Percentiles rank a stretch among this genome's conserved stretches.
These are phyloP conservation scores for Sugiyamaella lignohabitans DNA, from an alignment of 805 yeast species.

Conservation along the genomic window DNA sequence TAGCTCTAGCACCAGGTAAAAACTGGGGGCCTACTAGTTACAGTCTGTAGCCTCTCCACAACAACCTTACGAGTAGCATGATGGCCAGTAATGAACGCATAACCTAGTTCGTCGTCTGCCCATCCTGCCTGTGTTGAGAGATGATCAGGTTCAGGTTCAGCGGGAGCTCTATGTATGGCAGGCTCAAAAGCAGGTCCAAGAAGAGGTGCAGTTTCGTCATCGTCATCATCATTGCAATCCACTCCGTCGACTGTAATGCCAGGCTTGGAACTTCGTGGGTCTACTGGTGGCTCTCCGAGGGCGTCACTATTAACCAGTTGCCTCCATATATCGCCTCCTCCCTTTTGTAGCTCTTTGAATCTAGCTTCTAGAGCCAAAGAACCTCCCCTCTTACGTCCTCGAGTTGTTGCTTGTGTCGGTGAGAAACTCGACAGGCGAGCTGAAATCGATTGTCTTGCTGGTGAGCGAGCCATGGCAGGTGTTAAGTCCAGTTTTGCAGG, in stretches of 20 bases:
- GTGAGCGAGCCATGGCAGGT: background rate
- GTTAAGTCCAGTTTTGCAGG: background rate
- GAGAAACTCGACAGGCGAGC: background rate
- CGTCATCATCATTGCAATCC: background rate
- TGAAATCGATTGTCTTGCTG: conserved; percentile 1
- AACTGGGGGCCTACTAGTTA: conserved; percentile 51
- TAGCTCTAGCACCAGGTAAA: conserved; percentile 54
- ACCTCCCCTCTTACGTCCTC: conserved; percentile 13
- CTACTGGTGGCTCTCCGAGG: conserved; percentile 6
- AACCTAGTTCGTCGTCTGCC: conserved; percentile 18
- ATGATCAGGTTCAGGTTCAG: conserved; percentile 6
- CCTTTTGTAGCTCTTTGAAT: conserved; percentile 11
- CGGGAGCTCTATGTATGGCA: background rate
- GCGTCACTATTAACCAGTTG: conserved; percentile 8
- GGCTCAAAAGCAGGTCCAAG: conserved; percentile 4
- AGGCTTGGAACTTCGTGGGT: background rate
- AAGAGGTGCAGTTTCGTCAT: conserved; percentile 6
- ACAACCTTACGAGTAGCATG: conserved; percentile 42
- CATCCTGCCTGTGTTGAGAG: conserved; percentile 7
- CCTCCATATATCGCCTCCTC: conserved; percentile 6
- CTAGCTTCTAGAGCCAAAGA: conserved; percentile 18
- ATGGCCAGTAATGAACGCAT: conserved; percentile 20
- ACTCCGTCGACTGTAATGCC: background rate
- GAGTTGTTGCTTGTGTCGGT: conserved; percentile 1
- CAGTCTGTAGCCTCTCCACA: conserved; percentile 54